These are phyloP conservation scores for Globisporangium paddicum DNA, from an alignment of 352 stramenopile genomes.

Conservation along the genomic window DNA sequence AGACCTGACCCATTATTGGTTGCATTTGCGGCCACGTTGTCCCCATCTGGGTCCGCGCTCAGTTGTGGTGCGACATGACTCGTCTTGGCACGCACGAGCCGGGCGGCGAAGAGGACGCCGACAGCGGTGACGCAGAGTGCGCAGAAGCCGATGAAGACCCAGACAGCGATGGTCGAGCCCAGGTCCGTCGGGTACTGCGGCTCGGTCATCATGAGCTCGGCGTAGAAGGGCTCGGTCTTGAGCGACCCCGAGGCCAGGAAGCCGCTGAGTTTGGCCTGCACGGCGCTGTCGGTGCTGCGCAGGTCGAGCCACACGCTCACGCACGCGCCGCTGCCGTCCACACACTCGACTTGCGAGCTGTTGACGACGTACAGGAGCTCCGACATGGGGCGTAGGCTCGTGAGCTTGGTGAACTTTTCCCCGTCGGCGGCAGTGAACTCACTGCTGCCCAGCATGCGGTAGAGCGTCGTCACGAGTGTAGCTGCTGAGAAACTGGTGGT, in stretches of 20 bases:
- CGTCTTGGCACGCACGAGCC: constrained; percentile 29
- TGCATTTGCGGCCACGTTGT: no score
- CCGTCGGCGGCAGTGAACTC: constrained; percentile 34
- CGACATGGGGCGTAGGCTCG: constrained; percentile 22
- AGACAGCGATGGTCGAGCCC: constrained; percentile 46
- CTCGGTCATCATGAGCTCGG: constrained; percentile 33
- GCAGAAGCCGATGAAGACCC: constrained; percentile 59
- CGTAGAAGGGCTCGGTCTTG: constrained; percentile 36
- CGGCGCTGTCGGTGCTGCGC: constrained; percentile 19
- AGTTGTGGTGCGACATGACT: constrained; percentile 40
- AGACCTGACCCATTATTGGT: no score
- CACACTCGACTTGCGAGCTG: constrained; percentile 25
- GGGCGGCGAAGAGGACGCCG: constrained; percentile 26
- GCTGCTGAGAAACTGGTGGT: constrained; percentile 30
- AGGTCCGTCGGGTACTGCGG: constrained; percentile 34
- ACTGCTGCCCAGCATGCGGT: constrained; percentile 42
- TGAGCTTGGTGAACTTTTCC: constrained; percentile 27
- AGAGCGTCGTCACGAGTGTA: constrained; percentile 39
- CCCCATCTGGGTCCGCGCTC: not conserved
- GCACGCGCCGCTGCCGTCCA: constrained; percentile 22
- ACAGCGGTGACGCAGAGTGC: constrained; percentile 23
- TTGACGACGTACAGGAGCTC: constrained; percentile 59
- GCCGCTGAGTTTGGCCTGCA: constrained; percentile 49
- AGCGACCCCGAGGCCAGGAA: constrained; percentile 45
- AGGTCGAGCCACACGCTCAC: constrained; percentile 46